Evolutionary conservation across 1,284 basidiomycete genomes (phyloP), one percentile per base, ranked within the genome.

Genomic region (Ceratobasidium sp.): DNA sequence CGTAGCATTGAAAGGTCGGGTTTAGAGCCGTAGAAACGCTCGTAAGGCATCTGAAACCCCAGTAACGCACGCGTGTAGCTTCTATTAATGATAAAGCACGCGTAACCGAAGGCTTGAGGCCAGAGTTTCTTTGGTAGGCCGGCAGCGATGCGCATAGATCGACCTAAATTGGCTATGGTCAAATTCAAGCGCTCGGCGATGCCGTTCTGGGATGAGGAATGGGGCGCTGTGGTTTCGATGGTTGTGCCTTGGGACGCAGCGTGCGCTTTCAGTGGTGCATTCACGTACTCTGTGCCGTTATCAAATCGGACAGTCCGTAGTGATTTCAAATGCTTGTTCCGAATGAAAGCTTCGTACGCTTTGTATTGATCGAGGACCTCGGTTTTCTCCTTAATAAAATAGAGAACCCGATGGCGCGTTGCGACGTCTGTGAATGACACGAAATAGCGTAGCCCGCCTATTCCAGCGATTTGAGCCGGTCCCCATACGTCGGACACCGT

Each of bases 1-100:
- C 75, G 76, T 0, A 81, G 63, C 43, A 77, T 74, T 9, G 75
- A 58, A 5, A 81, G 30, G 32, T 79, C 62, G 0, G 78, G 79
- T 55, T 78, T 78, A 8, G 21, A 16, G n/a, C 75, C 64, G 61
- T 73, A 74, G 44, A 74, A 79, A 0, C 55, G 73, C 46, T 81
- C 77, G 18, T 72, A 77, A 0, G 80, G 79, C 0, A 78, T 79
- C 4, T 57, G 66, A 13, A 18, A 18, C 23, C 74, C 73, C 0
- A 54, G 28, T 0, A 76, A 64, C 0, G 76, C 43, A 11, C 72
- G 63, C 0, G 78, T 67, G 1, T 75, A 76, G 0, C 64, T 63
- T 47, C 52, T 26, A 32, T 75, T 75, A 11, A 44, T 52, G 23
- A 75, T 69, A 13, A 23, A 50, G n/a, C 46, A 41, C 28, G 67